These are phyloP conservation scores for Cinnamomum chago DNA, from an alignment of 164 flowering plant species.

Conservation along the genomic window DNA sequence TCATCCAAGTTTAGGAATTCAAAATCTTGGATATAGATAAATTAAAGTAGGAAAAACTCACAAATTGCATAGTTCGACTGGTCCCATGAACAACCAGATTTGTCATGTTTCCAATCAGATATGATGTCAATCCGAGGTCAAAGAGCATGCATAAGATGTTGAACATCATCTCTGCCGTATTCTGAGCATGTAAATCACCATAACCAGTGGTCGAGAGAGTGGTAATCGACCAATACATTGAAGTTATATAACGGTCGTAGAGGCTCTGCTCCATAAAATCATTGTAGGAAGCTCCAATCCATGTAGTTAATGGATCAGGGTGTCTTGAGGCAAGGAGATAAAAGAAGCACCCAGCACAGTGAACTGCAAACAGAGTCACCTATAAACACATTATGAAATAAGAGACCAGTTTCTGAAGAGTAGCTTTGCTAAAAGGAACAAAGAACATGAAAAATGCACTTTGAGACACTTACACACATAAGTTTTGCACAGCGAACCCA, in stretches of 20 bases:
- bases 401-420: constrained; percentile 4
- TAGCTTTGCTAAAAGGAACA: background rate
- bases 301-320: constrained; percentile 48
- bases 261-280: constrained; percentile 43
- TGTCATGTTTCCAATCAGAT: constrained; percentile 96
- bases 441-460: background rate
- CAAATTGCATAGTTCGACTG: constrained; percentile 78
- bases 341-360: constrained; percentile 90
- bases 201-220: constrained; percentile 94
- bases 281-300: constrained; percentile 55
- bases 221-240: constrained; percentile 94
- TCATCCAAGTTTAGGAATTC: too few species aligned
- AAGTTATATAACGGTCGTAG: constrained; percentile 65
- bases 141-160: constrained; percentile 84
- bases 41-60: constrained; percentile 31
- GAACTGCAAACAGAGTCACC: constrained; percentile 95
- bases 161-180: constrained; percentile 76
- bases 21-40: too few species aligned
- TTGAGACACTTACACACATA: constrained; percentile 58
- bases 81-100: constrained; percentile 93
- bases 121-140: constrained; percentile 88
- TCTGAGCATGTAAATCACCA: constrained; percentile 88
- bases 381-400: constrained; percentile 21
- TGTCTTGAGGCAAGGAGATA: constrained; percentile 75
- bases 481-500: constrained; percentile 86